Evolutionary conservation across 768 basidiomycete genomes (phyloP).

Genomic region (Lepiota brunneoincarnata): DNA sequence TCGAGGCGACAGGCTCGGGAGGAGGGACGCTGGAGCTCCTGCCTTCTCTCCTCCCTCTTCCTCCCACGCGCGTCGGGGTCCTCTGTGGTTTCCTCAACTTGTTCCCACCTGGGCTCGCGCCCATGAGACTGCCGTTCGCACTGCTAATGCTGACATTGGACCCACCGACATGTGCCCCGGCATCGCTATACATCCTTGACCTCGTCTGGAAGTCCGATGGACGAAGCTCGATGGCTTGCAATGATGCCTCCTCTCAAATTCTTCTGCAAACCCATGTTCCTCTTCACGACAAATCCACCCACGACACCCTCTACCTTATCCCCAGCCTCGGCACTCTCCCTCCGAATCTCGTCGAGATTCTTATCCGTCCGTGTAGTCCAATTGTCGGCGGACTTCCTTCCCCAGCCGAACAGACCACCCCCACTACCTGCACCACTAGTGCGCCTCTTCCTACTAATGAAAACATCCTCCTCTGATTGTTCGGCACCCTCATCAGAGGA

Average conservation of each 20-base stretch:
- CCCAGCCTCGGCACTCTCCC: constrained; percentile 18
- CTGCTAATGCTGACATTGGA: not conserved
- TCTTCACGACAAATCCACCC: constrained; percentile 5
- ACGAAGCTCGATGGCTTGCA: not conserved
- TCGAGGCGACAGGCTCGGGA: not conserved
- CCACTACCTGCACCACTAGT: constrained; percentile 1
- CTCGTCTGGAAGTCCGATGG: not conserved
- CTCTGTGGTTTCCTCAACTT: constrained; percentile 1
- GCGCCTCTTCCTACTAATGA: not conserved
- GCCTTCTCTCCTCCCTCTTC: constrained; percentile 9
- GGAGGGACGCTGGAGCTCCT: constrained; percentile 20
- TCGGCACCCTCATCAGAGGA: not conserved
- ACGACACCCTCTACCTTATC: constrained; percentile 9
- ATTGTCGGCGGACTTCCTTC: constrained; percentile 3
- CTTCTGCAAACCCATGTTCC: constrained; percentile 4
- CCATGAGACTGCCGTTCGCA: not conserved
- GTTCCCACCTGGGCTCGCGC: not conserved
- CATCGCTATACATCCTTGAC: not conserved
- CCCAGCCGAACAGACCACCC: not conserved
- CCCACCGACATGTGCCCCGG: not conserved
- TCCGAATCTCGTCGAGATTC: constrained; percentile 18
- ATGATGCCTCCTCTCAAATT: constrained; percentile 6
- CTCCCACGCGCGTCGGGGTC: not conserved
- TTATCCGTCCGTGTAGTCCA: constrained; percentile 25
- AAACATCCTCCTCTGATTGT: not conserved